Conservation (phyloP, 2,329 filamentous ascomycete genomes). For the Fusarium sp. region DNA sequence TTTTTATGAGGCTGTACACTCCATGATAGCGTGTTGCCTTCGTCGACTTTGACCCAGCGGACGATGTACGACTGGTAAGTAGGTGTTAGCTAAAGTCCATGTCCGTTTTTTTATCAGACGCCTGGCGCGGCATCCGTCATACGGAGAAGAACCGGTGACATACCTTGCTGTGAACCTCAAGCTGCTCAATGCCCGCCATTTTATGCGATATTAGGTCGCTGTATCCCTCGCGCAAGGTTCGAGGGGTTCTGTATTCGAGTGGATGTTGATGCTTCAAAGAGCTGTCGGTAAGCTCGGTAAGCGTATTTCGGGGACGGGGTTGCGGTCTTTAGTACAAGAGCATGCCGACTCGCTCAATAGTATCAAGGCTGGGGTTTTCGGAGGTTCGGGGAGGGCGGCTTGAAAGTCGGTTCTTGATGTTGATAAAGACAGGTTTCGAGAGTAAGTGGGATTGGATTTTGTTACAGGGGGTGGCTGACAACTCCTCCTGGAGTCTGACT, state of each 20-base stretch:
- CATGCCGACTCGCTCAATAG: constrained; percentile 45
- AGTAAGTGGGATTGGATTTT: constrained; percentile 23
- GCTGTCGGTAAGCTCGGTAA: constrained; percentile 27
- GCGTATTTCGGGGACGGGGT: constrained; percentile 26
- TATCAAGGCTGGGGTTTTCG: constrained; percentile 24
- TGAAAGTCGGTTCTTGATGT: constrained; percentile 17
- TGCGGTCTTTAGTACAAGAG: constrained; percentile 39
- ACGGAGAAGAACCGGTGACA: constrained; percentile 16
- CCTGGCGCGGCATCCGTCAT: constrained; percentile 1
- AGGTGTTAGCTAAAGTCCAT: constrained; percentile 42
- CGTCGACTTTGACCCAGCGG: constrained; percentile 93
- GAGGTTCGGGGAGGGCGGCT: constrained; percentile 36
- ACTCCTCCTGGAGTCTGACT: constrained; percentile 28
- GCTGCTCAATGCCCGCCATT: constrained; percentile 96
- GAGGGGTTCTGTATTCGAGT: constrained; percentile 22
- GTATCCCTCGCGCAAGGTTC: constrained; percentile 9
- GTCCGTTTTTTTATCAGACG: background rate
- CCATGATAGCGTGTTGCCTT: constrained; percentile 95
- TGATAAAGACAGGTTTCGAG: constrained; percentile 36
- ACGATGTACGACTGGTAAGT: constrained; percentile 93
- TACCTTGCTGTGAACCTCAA: constrained; percentile 98
- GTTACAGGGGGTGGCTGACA: constrained; percentile 37
- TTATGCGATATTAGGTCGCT: constrained; percentile 39
- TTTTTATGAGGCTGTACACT: constrained; percentile 98
- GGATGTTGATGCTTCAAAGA: constrained; percentile 5